phyloP scores from a whole-genome alignment of 352 stramenopile genomes.

The Phytophthora pinifolia region DNA sequence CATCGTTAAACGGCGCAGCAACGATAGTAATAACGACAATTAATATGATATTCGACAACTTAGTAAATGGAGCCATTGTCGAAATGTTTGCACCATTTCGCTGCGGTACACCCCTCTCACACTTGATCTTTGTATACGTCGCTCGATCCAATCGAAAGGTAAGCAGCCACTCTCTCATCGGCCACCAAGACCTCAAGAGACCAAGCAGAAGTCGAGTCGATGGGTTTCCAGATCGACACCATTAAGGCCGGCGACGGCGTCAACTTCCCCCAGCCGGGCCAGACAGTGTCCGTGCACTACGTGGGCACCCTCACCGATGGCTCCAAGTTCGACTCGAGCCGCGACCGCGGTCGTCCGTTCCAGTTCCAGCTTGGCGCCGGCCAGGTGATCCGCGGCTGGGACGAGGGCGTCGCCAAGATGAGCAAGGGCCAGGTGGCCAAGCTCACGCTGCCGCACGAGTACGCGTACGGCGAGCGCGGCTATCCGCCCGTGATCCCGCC shows the following conservation, averaged over 20 bases:
- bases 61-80: too few relatives aligned
- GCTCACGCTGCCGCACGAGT: constrained; percentile 92
- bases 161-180: constrained; percentile 15
- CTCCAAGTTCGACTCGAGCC: constrained; percentile 85
- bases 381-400: constrained; percentile 81
- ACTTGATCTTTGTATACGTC: neutral
- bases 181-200: constrained; percentile 8
- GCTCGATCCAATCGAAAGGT: too few relatives aligned
- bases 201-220: constrained; percentile 16
- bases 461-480: constrained; percentile 92
- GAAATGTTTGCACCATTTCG: too few relatives aligned
- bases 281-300: constrained; percentile 81
- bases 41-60: neutral
- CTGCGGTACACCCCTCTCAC: too few relatives aligned
- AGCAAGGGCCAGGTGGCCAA: constrained; percentile 93
- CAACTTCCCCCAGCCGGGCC: constrained; percentile 72
- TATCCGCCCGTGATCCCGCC: constrained; percentile 90
- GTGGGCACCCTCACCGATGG: constrained; percentile 72
- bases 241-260: constrained; percentile 77
- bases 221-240: constrained; percentile 71
- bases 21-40: constrained; percentile 1
- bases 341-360: constrained; percentile 73
- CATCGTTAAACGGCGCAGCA: neutral
- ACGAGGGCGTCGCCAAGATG: constrained; percentile 84
- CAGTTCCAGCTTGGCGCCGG: constrained; percentile 76